Conservation (phyloP, 163 green algal species). For the Scenedesmus sp. region DNA sequence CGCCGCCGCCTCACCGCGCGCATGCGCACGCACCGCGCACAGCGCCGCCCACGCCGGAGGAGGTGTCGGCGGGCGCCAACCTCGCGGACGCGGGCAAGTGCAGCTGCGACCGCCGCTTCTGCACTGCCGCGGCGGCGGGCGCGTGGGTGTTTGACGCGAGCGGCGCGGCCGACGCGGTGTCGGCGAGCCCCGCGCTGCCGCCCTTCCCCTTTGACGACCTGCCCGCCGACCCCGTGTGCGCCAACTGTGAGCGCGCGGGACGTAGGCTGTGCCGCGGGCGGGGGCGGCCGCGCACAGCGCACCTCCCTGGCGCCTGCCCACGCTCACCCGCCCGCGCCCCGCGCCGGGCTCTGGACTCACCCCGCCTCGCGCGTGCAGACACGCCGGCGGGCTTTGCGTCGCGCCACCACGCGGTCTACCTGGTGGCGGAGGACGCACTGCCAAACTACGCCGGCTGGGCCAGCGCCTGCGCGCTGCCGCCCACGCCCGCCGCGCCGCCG, state of each 20-base stretch:
- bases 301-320: no score
- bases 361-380: slow-evolving; percentile 10
- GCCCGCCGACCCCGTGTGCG: background rate
- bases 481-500: background rate
- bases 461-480: slow-evolving; percentile 42
- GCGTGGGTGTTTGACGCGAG: slow-evolving; percentile 4
- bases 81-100: slow-evolving; percentile 24
- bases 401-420: slow-evolving; percentile 44
- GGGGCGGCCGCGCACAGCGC: no score
- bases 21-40: no score
- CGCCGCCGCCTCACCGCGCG: no score
- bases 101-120: slow-evolving; percentile 36
- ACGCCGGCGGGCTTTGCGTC: background rate
- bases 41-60: background rate
- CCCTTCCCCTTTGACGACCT: slow-evolving; percentile 48
- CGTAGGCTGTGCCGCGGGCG: no score
- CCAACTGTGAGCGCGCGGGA: background rate
- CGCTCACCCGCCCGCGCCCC: no score
- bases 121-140: slow-evolving; percentile 36
- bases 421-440: slow-evolving; percentile 53
- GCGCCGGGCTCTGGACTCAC: no score
- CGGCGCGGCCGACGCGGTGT: slow-evolving; percentile 29
- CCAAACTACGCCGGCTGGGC: slow-evolving; percentile 57
- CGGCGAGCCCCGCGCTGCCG: slow-evolving; percentile 32
- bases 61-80: slow-evolving; percentile 9